Base-by-base conservation (phyloP, 371 early-diverging fungal species). In the Mucor plumbeus region DNA sequence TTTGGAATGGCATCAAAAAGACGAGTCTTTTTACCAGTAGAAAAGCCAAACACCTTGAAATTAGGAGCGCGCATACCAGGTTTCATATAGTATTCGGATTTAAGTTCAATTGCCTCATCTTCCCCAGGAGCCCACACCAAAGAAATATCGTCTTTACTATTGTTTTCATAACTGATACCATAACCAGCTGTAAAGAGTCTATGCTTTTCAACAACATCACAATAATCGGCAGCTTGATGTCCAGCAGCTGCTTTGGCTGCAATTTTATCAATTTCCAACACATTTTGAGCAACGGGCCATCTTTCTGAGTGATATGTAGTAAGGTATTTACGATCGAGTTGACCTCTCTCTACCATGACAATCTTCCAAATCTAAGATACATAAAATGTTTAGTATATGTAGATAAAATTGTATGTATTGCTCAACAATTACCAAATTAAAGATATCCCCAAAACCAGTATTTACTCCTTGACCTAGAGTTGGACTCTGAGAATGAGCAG, bases 401-500 rank as follows among this genome's bases (percentile, higher is more conserved):
- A 21, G 14, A 26, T n/a, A 1, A 38, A 35, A 15, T 26, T 2
- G 31, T 17, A 57, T 14, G 4, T 2, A 47, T 36, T 0, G 0
- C 13, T 13, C n/a, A 50, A 15, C 26, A 34, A 58, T 74, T 73
- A 77, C 79, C 64, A 81, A 59, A 54, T 81, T 81, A 53, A 79
- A 81, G 3, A 79, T 65, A 59, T 81, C 82, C 41, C 79, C 82
- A 70, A 81, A 75, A 5, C 82, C 82, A 14, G 82, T 79, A 54
- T 81, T 81, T 11, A 79, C 64, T 21, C 82, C 82, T 61, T 79
- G 79, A 31, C 82, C 82, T 6, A 79, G 70, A 3, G 82, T 81
- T 17, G 82, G 82, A 26, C 79, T 79, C 53, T 79, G 82, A 39
- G 77, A 77, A 54, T 81, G 82, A 6, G 79, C 79, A 63, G 83